Conservation (phyloP, 2,329 filamentous ascomycete genomes). For the Verticillium nubilum region DNA sequence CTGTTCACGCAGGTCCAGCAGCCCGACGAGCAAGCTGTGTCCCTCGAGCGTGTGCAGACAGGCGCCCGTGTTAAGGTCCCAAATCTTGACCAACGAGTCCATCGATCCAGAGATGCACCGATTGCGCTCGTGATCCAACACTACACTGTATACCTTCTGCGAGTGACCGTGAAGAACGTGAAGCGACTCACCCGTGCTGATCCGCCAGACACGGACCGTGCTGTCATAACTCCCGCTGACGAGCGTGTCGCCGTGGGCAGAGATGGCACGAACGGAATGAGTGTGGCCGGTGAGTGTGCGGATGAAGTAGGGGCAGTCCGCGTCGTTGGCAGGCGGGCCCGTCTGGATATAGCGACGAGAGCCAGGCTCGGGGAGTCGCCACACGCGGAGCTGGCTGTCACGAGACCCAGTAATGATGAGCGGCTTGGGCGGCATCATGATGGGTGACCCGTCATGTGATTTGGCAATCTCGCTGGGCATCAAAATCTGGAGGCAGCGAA, state of each 20-base stretch:
- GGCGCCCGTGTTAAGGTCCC: slow-evolving; percentile 82
- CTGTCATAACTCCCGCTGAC: slow-evolving; percentile 96
- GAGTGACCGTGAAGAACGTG: slow-evolving; percentile 82
- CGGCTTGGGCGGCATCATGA: slow-evolving; percentile 91
- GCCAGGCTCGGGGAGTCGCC: slow-evolving; percentile 80
- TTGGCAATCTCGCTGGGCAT: slow-evolving; percentile 77
- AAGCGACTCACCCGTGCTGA: slow-evolving; percentile 85
- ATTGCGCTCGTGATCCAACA: slow-evolving; percentile 84
- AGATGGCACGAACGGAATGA: slow-evolving; percentile 93
- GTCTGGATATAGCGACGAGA: slow-evolving; percentile 76
- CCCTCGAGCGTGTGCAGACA: slow-evolving; percentile 89
- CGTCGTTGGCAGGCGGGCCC: slow-evolving; percentile 64
- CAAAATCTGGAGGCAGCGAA: slow-evolving; percentile 90
- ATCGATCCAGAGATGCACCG: slow-evolving; percentile 97
- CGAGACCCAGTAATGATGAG: slow-evolving; percentile 96
- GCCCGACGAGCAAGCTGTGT: slow-evolving; percentile 84
- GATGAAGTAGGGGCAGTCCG: slow-evolving; percentile 92
- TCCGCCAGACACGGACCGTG: slow-evolving; percentile 93
- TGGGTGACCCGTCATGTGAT: slow-evolving; percentile 62
- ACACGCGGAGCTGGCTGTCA: slow-evolving; percentile 89
- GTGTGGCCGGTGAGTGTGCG: slow-evolving; percentile 79
- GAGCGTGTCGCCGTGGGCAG: slow-evolving; percentile 90
- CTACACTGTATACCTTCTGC: slow-evolving; percentile 95
- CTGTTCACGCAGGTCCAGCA: slow-evolving; percentile 84
- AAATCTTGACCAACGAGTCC: slow-evolving; percentile 97